Evolutionary conservation across 2,329 filamentous ascomycete genomes (phyloP), one percentile per base, ranked within the genome.

Genomic region (Lasiodiplodia gonubiensis): DNA sequence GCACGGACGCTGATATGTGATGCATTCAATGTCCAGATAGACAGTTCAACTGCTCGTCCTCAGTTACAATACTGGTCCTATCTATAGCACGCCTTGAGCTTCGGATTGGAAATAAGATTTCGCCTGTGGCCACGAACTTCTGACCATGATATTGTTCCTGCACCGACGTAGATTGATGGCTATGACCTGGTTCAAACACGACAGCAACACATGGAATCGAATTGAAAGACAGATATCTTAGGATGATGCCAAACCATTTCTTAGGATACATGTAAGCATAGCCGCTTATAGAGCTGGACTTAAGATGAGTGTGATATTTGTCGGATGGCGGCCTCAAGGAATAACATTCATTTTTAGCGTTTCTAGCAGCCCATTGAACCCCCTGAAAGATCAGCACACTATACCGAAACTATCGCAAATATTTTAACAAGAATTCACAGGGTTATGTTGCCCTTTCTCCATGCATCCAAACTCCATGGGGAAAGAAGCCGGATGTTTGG

Each of bases 401-500:
- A 16, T 23, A 51, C 21, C 21, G 12, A 25, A 49, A 49, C 30
- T 10, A 39, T 39, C 5, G 37, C 37, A 39, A 39, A 11, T 39
- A 12, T n/a, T 18, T 46, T 48, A 5, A 49, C 14, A 16, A 7
- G 35, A n/a, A 6, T 16, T 51, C 8, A 27, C 33, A 25, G 11
- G 70, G 69, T 66, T 72, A 83, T 88, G 85, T 88, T 79, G 81
- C 84, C 85, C 81, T 80, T 81, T 85, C 85, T 88, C 84, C 87
- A 89, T 89, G 85, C 87, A 89, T 86, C 82, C 78, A 80, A 81
- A 79, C 82, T 84, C 80, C 80, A 86, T 78, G 74, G 42, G 80
- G 79, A 75, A 71, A 73, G 78, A 82, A 80, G 80, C 81, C 79
- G 79, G 80, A 84, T 88, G 87, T 87, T 89, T 90, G 87, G 87